Evolutionary conservation across 2,329 filamentous ascomycete species (phyloP).

Genomic region (Exophiala bonariae): DNA sequence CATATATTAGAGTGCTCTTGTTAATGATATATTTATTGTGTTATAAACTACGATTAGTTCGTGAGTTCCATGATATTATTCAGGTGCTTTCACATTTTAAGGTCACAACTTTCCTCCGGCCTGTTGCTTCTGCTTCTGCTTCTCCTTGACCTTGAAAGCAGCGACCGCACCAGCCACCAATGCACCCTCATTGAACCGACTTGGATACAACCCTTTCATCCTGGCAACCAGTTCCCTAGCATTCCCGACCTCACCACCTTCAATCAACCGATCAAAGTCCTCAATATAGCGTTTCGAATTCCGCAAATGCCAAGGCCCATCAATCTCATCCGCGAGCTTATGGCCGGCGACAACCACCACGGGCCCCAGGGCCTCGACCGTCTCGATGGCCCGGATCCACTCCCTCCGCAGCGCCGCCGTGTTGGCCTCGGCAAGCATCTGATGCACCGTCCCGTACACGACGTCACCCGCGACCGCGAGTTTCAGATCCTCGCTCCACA

Average conservation of each 20-base stretch:
- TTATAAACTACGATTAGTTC: too few relatives aligned
- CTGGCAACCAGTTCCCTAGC: slow-evolving; percentile 57
- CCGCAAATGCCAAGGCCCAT: slow-evolving; percentile 32
- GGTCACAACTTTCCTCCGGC: slow-evolving; percentile 6
- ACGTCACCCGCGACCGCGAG: slow-evolving; percentile 42
- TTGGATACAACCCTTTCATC: slow-evolving; percentile 38
- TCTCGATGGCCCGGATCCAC: slow-evolving; percentile 37
- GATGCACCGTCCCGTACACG: slow-evolving; percentile 40
- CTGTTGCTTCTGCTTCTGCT: slow-evolving; percentile 58
- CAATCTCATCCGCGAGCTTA: slow-evolving; percentile 28
- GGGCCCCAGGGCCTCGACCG: slow-evolving; percentile 34
- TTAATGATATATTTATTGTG: too few relatives aligned
- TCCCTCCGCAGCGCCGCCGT: slow-evolving; percentile 32
- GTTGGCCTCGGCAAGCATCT: slow-evolving; percentile 37
- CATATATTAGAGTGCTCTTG: too few relatives aligned
- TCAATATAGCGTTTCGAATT: slow-evolving; percentile 32
- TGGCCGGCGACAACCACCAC: slow-evolving; percentile 36
- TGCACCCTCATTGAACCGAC: slow-evolving; percentile 11
- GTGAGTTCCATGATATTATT: too few relatives aligned
- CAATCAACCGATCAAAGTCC: slow-evolving; percentile 17
- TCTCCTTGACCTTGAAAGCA: slow-evolving; percentile 69
- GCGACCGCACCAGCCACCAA: slow-evolving; percentile 5
- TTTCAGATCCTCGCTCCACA: slow-evolving; percentile 36
- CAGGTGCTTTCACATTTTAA: neutral
- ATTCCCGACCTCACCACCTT: slow-evolving; percentile 60